Base-by-base conservation (phyloP, 352 stramenopile genomes). In the Phytophthora melonis region DNA sequence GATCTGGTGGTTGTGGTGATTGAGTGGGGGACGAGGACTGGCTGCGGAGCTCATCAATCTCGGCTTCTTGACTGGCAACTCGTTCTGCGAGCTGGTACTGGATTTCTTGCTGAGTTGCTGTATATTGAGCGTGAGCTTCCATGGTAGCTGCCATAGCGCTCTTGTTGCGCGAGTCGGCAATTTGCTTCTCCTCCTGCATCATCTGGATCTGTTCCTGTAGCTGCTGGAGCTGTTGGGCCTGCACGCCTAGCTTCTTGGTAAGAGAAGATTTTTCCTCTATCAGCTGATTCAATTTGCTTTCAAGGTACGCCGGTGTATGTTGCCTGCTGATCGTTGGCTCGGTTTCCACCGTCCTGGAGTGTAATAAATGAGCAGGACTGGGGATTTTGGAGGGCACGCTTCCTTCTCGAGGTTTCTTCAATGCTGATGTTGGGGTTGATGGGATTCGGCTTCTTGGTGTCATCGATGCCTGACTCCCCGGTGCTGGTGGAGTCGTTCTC, bases 201-300 rank as follows among this genome's bases (percentile, higher is more conserved):
- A 81, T 83, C 6, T 63, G 60, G 57, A 80, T 66, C 19, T 62
- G 58, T 14, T 77, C 73, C 3, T 63, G 54, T 18, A 80, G 58
- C 61, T 54, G 60, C 21, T 74, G 63, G 13, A 71, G 47, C 52
- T 83, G 60, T 13, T 78, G 64, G 4, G 58, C 36, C 30, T 76
- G 60, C 16, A 52, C 39, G 34, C 79, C 19, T 18, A 84, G 23
- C 27, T 72, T 71, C 9, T 69, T 72, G 1, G 49, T 10, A 8
- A 85, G 72, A 3, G 54, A 43, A 23, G 61, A 49, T 3, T 85
- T 83, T 66, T 86, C 75, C 23, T 80, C 62, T 65, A 82, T 57
- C 10, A 79, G 68, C 50, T 80, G 60, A 58, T 10, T 21, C 56
- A 64, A 39, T n/a, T 71, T 83, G 2, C 30, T 23, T 66, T 68